Base-by-base conservation (phyloP, 2,329 filamentous ascomycete genomes). In the Epichloe elymi region DNA sequence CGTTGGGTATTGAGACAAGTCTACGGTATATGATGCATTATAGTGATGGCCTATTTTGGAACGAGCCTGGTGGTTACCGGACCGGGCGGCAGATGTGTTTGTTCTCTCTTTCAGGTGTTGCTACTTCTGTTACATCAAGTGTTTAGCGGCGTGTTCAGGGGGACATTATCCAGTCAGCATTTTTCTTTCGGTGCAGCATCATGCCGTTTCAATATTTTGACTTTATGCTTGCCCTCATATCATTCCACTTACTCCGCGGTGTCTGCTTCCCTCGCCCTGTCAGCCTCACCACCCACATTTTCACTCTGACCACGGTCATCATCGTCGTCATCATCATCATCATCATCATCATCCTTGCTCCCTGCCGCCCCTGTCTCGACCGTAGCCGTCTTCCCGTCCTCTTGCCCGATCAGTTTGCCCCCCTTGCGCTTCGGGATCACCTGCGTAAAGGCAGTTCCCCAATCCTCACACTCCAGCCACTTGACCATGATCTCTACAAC, bases 401-500 rank as follows among this genome's bases (percentile, higher is more conserved):
- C 58, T 3, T 63, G 64, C 1, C 61, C 65, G 54, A 74, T 87
- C 58, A 95, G 63, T 50, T 75, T 78, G 0, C 85, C 1, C 88
- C 88, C 88, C 66, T 98, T 98, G 55, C 93, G 75, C 68, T 88
- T 89, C 0, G 93, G 93, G 58, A 98, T 90, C 3, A 94, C 88
- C 48, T 80, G 76, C 68, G 90, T 70, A 64, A 98, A 98, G 0
- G 93, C 90, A 62, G 86, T 74, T 1, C 85, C 90, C 93, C 93
- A 98, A 65, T 97, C 86, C 2, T 86, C 87, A 46, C 80, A 80
- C 67, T 96, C 88, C 50, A 98, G 68, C 89, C 90, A 98, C 57
- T 82, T 83, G 44, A 95, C 70, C 88, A 98, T 95, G 55, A 98
- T 97, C 68, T 97, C 91, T 45, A 93, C 80, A 1, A 98, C 93